phyloP scores from a whole-genome alignment of 352 stramenopile genomes.

The Phytophthora syringae region DNA sequence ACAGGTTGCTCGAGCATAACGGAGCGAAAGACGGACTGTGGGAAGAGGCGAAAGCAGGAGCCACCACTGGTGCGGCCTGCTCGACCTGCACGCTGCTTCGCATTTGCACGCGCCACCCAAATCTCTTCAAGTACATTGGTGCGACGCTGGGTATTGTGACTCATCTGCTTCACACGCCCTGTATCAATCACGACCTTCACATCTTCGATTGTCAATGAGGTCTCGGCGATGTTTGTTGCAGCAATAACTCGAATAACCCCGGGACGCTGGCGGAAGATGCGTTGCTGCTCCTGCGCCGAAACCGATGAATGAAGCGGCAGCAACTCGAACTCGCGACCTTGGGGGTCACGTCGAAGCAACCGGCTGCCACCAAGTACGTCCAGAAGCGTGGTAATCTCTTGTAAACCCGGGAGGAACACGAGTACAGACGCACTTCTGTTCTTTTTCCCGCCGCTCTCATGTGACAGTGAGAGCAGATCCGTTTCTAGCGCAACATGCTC shows the following conservation, averaged over 20 bases:
- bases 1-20: constrained; percentile 85
- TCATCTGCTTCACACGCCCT: constrained; percentile 94
- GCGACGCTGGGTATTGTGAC: constrained; percentile 77
- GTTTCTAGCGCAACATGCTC: constrained; percentile 78
- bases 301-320: constrained; percentile 95
- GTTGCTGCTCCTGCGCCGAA: constrained; percentile 92
- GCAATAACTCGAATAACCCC: constrained; percentile 94
- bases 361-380: constrained; percentile 71
- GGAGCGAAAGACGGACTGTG: constrained; percentile 72
- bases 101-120: constrained; percentile 91
- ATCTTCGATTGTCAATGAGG: constrained; percentile 96
- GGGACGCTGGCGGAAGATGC: constrained; percentile 86
- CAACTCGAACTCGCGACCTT: constrained; percentile 62
- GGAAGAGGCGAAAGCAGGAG: constrained; percentile 91
- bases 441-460: constrained; percentile 5
- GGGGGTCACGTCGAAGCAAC: constrained; percentile 45
- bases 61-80: constrained; percentile 93
- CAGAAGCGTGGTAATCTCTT: constrained; percentile 93
- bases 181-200: constrained; percentile 96
- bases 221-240: constrained; percentile 98
- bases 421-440: constrained; percentile 88
- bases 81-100: constrained; percentile 90
- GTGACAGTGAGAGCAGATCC: constrained; percentile 40
- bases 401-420: constrained; percentile 95
- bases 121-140: constrained; percentile 92